Evolutionary conservation across 331 rosid species (phyloP).

Genomic region (Telfairia occidentalis): DNA sequence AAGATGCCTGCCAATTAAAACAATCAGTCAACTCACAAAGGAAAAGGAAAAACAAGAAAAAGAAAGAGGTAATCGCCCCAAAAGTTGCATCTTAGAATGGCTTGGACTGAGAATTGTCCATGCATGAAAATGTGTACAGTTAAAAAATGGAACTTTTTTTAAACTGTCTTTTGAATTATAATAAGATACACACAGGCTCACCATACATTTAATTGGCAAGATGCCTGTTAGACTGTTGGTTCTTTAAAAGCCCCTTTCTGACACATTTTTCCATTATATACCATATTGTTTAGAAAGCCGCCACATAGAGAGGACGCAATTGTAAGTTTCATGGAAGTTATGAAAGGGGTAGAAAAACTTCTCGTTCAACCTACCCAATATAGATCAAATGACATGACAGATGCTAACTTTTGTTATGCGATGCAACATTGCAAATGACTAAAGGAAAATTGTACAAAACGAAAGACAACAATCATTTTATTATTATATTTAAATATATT

Average conservation of each 20-base stretch:
- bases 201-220: not conserved
- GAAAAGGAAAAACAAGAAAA: not conserved
- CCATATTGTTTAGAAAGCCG: not conserved
- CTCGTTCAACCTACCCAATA: not conserved
- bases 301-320: not conserved
- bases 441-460: not conserved
- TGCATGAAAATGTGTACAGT: not conserved
- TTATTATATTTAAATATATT: not conserved
- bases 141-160: not conserved
- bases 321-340: not conserved
- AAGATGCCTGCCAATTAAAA: constrained; percentile 49
- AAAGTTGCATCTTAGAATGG: not conserved
- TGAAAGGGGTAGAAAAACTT: not conserved
- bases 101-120: not conserved
- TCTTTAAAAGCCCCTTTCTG: not conserved
- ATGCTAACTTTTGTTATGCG: not conserved
- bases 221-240: not conserved
- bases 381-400: not conserved
- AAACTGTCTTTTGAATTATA: not conserved
- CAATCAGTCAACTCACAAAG: not conserved
- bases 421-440: not conserved
- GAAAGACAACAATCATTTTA: not conserved
- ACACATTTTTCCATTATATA: not conserved
- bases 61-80: not conserved
- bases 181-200: not conserved